Conservation (phyloP, 225 moss, liverwort and hornwort species). For the Polytrichum commune region DNA sequence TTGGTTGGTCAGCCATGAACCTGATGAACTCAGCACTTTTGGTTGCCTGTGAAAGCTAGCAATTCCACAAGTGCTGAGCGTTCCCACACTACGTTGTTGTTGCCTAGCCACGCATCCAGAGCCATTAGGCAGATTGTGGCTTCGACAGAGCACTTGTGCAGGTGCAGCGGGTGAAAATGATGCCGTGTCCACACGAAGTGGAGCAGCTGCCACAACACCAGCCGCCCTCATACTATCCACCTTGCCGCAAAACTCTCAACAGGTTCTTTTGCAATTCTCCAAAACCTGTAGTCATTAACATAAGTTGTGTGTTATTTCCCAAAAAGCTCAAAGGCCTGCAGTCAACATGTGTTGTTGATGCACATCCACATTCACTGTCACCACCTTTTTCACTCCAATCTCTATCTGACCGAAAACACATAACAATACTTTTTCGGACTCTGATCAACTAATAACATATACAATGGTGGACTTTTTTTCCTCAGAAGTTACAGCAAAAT, state of each 20-base stretch:
- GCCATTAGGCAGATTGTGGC: conserved; percentile 40
- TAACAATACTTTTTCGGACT: too few species aligned
- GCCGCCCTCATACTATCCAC: conserved; percentile 54
- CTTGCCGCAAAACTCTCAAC: conserved; percentile 5
- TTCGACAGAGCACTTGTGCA: conserved; percentile 30
- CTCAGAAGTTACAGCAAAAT: too few species aligned
- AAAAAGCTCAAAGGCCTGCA: too few species aligned
- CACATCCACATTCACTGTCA: too few species aligned
- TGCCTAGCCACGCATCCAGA: conserved; percentile 50
- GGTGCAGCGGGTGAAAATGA: conserved; percentile 15
- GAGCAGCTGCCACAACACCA: conserved; percentile 29
- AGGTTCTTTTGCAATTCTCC: too few species aligned
- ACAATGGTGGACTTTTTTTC: too few species aligned
- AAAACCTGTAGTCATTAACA: too few species aligned
- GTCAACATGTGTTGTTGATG: too few species aligned
- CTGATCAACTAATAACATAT: too few species aligned
- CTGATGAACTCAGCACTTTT: conserved; percentile 38
- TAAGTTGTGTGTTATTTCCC: too few species aligned
- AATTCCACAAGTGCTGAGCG: conserved; percentile 18
- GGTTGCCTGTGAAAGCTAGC: conserved; percentile 48
- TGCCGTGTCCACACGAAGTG: conserved; percentile 37
- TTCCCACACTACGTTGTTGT: conserved; percentile 30
- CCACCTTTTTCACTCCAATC: too few species aligned
- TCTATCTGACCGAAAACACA: too few species aligned
- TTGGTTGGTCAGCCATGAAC: conserved; percentile 37